phyloP scores from a whole-genome alignment of 148 eudicot species.

The Chenopodium album region DNA sequence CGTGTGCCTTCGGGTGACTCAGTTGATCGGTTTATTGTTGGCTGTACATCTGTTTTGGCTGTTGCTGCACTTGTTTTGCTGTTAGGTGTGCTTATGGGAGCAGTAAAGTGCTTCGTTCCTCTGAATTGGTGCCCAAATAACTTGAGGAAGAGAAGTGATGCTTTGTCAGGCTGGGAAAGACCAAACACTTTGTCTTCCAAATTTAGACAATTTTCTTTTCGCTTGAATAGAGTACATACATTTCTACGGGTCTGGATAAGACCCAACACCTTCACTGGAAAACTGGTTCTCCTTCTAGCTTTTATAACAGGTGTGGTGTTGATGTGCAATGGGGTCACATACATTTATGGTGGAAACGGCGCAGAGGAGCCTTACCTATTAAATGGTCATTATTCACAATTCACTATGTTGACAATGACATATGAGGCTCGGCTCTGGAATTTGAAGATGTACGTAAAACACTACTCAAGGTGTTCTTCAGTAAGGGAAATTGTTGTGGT shows the following conservation, averaged over 20 bases:
- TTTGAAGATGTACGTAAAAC: conserved; percentile 73
- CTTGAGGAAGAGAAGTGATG: conserved; percentile 73
- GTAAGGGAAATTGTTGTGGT: conserved; percentile 90
- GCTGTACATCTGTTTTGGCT: conserved; percentile 51
- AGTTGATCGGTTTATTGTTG: conserved; percentile 49
- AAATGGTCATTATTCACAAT: conserved; percentile 73
- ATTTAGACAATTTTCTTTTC: conserved; percentile 54
- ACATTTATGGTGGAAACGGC: conserved; percentile 77
- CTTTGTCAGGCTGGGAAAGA: conserved; percentile 58
- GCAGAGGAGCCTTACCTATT: conserved; percentile 71
- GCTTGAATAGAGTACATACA: conserved; percentile 59
- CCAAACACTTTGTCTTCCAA: conserved; percentile 52
- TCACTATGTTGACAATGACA: conserved; percentile 87
- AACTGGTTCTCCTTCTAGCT: conserved; percentile 47
- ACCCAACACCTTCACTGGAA: conserved; percentile 54
- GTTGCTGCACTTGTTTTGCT: conserved; percentile 51
- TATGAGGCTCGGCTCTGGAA: conserved; percentile 97
- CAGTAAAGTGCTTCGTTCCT: conserved; percentile 70
- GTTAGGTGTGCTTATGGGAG: conserved; percentile 70
- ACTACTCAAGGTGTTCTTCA: conserved; percentile 90
- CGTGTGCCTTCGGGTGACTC: conserved; percentile 86
- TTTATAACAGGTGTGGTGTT: conserved; percentile 45
- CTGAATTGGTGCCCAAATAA: conserved; percentile 85
- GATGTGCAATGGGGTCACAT: conserved; percentile 55
- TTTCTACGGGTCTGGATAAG: conserved; percentile 59